Percentiles rank a stretch among this genome's conserved stretches.
These are phyloP conservation scores for Candida argentea DNA, from an alignment of 805 yeast species.

Conservation along the genomic window DNA sequence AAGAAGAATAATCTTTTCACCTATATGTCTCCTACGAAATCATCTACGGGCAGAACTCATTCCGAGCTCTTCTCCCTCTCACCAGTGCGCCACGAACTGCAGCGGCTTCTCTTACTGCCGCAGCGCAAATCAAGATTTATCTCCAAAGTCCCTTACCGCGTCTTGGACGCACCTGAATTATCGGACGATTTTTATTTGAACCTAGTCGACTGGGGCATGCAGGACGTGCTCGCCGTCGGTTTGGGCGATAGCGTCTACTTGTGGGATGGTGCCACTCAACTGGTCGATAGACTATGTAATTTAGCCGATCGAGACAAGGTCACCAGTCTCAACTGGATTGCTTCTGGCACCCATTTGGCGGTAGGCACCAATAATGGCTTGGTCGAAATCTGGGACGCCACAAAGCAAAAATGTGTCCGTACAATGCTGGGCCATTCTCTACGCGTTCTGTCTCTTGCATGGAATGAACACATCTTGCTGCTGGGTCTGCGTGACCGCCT, in stretches of 20 bases:
- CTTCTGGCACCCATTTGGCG: conserved; percentile 89
- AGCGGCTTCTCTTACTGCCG: conserved; percentile 69
- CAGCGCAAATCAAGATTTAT: conserved; percentile 70
- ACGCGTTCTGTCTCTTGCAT: conserved; percentile 79
- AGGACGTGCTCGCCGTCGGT: conserved; percentile 83
- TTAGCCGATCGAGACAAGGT: conserved; percentile 54
- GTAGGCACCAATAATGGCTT: conserved; percentile 81
- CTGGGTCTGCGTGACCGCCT: conserved; percentile 83
- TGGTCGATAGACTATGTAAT: conserved; percentile 73
- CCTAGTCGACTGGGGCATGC: conserved; percentile 91
- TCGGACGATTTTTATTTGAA: conserved; percentile 91
- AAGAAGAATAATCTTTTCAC: conserved; percentile 54
- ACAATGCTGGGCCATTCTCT: conserved; percentile 87
- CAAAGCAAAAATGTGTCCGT: conserved; percentile 69
- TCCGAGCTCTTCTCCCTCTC: conserved; percentile 72
- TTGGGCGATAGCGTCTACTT: conserved; percentile 79
- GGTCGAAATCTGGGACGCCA: conserved; percentile 93
- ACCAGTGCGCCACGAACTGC: conserved; percentile 85
- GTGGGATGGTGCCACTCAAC: conserved; percentile 83
- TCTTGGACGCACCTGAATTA: conserved; percentile 90
- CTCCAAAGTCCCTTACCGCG: conserved; percentile 82
- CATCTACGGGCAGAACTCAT: conserved; percentile 51
- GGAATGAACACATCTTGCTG: conserved; percentile 86
- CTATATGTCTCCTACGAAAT: conserved; percentile 61
- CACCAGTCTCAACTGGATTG: conserved; percentile 87